These are phyloP conservation scores for Ceratocystis cubensis DNA, from an alignment of 2,329 filamentous ascomycete species.

Conservation along the genomic window DNA sequence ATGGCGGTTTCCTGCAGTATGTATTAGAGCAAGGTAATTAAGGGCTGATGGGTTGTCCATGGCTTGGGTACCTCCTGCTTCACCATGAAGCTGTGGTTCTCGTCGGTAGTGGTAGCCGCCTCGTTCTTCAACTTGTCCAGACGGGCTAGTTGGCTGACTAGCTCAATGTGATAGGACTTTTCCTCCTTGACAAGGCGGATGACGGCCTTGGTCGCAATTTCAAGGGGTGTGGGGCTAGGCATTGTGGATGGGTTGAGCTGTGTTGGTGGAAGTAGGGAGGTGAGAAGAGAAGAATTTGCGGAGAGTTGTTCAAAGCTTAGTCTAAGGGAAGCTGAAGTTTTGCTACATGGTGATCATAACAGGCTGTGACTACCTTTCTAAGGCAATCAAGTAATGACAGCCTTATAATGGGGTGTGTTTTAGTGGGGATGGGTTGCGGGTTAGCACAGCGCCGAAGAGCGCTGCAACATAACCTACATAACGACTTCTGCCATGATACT, in stretches of 20 bases:
- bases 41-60: background rate
- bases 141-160: constrained; percentile 58
- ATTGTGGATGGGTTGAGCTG: constrained; percentile 35
- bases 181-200: constrained; percentile 85
- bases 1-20: constrained; percentile 50
- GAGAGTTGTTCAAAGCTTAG: background rate
- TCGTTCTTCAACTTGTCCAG: constrained; percentile 46
- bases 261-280: background rate
- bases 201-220: constrained; percentile 69
- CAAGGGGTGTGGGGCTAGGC: constrained; percentile 62
- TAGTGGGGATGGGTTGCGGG: background rate
- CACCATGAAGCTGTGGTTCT: constrained; percentile 65
- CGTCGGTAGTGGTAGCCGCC: constrained; percentile 41
- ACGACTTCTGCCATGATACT: too few species aligned
- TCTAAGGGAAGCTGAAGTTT: background rate
- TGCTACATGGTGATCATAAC: background rate
- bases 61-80: constrained; percentile 62
- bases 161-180: constrained; percentile 76
- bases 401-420: background rate
- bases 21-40: background rate
- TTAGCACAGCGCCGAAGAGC: background rate
- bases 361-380: too few species aligned
- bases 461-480: background rate
- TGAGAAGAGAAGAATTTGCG: background rate
- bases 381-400: background rate